Conservation (phyloP, 306 rosid species). For the Acacia crassicarpa region DNA sequence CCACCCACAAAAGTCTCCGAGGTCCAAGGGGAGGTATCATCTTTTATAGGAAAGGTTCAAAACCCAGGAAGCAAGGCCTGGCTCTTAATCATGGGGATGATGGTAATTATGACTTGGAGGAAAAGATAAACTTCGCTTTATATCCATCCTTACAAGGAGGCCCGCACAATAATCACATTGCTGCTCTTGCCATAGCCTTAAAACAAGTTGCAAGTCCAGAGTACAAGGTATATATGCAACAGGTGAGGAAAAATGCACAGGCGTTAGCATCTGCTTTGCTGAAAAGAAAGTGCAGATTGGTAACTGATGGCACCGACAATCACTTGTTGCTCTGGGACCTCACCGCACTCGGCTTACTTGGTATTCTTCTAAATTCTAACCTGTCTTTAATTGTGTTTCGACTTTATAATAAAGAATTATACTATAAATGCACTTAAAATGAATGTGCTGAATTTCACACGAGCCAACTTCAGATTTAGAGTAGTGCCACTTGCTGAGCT, state of each 20-base stretch:
- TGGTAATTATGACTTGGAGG: conserved; percentile 13
- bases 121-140: conserved; percentile 16
- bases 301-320: conserved; percentile 71
- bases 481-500: neutral
- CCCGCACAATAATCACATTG: conserved; percentile 74
- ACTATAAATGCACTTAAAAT: neutral
- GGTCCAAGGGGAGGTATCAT: conserved; percentile 53
- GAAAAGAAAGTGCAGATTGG: conserved; percentile 71
- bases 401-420: neutral
- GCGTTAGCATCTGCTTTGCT: conserved; percentile 64
- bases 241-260: conserved; percentile 68
- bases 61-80: conserved; percentile 50
- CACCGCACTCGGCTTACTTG: conserved; percentile 60
- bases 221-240: conserved; percentile 61
- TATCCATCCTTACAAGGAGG: conserved; percentile 71
- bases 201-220: conserved; percentile 67
- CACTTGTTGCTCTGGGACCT: conserved; percentile 78
- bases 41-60: conserved; percentile 58
- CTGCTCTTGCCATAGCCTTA: conserved; percentile 73
- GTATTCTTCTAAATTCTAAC: conserved; percentile 28
- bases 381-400: neutral
- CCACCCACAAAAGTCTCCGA: conserved; percentile 20
- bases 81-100: conserved; percentile 16
- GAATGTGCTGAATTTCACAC: neutral
- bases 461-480: neutral